Percentiles rank a stretch among this genome's conserved stretches.
Evolutionary conservation across 257 asterid genomes (phyloP).

Genomic region (Vinca minor): DNA sequence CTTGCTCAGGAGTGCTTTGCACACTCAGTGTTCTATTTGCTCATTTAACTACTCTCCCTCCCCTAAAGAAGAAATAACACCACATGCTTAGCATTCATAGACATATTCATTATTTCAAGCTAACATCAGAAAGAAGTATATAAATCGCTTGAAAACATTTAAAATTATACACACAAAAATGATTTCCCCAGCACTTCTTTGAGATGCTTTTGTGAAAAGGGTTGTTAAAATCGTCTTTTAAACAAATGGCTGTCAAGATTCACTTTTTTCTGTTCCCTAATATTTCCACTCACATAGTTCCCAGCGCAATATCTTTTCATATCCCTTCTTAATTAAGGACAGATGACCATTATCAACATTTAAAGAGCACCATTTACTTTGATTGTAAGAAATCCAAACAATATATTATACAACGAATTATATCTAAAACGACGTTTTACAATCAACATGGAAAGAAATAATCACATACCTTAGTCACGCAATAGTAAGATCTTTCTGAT

Average conservation of each 20-base stretch:
- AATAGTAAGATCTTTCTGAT: slow-evolving; percentile 71
- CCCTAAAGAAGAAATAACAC: neutral
- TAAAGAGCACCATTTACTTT: neutral
- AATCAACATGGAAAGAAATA: slow-evolving; percentile 2
- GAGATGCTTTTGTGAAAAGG: neutral
- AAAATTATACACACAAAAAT: too few relatives aligned
- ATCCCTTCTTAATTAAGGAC: neutral
- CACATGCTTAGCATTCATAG: neutral
- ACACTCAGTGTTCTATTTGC: neutral
- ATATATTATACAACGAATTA: neutral
- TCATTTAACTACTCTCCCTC: neutral
- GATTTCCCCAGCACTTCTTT: neutral
- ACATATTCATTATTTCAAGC: neutral
- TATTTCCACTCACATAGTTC: neutral
- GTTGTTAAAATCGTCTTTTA: neutral
- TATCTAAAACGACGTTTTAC: neutral
- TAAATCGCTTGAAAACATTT: neutral
- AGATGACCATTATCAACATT: neutral
- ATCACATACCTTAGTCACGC: slow-evolving; percentile 63
- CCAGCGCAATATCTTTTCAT: neutral
- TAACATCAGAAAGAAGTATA: neutral
- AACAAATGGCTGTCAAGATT: neutral
- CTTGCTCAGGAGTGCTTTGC: neutral
- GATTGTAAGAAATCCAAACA: neutral
- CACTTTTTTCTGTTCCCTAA: neutral